Percentiles rank a stretch among this genome's conserved stretches.
phyloP scores from a whole-genome alignment of 805 yeast genomes.

The Suhomyces vadensis region DNA sequence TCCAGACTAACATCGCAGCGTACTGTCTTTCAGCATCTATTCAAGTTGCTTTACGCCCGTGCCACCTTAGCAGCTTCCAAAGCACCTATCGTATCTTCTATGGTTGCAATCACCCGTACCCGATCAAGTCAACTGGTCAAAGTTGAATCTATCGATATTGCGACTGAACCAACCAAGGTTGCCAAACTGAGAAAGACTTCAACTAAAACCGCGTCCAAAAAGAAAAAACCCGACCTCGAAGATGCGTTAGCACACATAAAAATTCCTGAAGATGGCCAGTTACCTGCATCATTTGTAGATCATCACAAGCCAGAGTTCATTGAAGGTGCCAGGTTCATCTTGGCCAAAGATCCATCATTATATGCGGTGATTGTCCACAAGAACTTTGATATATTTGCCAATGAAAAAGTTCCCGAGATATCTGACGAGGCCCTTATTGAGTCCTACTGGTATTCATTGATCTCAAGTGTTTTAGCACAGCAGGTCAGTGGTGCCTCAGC shows the following conservation, averaged over 20 bases:
- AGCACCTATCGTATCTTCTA: no score
- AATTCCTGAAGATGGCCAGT: constrained; percentile 7
- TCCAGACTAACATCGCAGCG: no score
- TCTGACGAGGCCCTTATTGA: constrained; percentile 20
- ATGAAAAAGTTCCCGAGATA: background rate
- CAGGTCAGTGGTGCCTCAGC: constrained; percentile 86
- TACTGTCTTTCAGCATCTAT: no score
- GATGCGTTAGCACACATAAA: constrained; percentile 11
- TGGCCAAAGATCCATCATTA: constrained; percentile 33
- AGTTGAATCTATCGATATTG: constrained; percentile 3
- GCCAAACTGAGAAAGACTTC: background rate
- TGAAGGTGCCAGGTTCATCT: constrained; percentile 29
- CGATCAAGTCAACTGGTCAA: background rate
- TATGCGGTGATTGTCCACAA: constrained; percentile 33
- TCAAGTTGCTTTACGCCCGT: no score
- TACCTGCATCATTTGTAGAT: constrained; percentile 30
- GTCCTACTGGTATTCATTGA: constrained; percentile 38
- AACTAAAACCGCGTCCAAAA: constrained; percentile 5
- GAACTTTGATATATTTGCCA: constrained; percentile 28
- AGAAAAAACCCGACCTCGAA: constrained; percentile 9
- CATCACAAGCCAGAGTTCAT: constrained; percentile 37
- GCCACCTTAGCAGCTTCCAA: no score
- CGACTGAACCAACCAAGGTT: constrained; percentile 1
- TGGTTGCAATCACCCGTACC: constrained; percentile 1
- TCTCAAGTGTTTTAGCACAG: constrained; percentile 58